Base-by-base conservation (phyloP, 805 yeast species). In the Metschnikowia noctiluminum region DNA sequence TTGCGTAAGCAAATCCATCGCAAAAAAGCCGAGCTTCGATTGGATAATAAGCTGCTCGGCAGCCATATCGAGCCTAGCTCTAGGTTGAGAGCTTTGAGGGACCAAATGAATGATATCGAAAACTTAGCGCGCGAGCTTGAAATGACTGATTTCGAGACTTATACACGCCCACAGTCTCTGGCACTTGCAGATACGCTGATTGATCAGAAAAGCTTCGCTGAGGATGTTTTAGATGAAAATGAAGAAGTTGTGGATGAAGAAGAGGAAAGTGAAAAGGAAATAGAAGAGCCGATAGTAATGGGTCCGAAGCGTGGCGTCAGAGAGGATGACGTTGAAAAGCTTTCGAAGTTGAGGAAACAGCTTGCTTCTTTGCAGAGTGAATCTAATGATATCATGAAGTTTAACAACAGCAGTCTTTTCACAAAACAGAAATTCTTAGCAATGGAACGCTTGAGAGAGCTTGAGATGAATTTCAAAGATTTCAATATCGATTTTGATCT, bases 41-140 rank as follows among this genome's bases (percentile, higher is more conserved):
- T 62, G 43, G 82, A 74, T 43, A 76, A 70, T 50, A 63, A 72
- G 39, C 66, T 68, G 55, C 77, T 70, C 68, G 81, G 81, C 42
- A 61, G 77, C 11, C 73, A 76, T 28, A 78, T 84, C 28, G 96
- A 88, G 62, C 96, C 96, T 3, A 85, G 86, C 58, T 78, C 86
- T 2, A 73, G 92, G 54, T 68, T 90, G 44, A 76, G 94, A 51
- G 84, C 81, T 39, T 73, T 91, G 57, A 75, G 96, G 47, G 88
- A 85, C 58, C 79, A 85, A 62, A 89, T 89, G 96, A 95, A 87
- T 50, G 84, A 81, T 53, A 75, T 91, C 45, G 96, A 88, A 62
- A 78, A 80, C 42, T 87, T 88, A 70, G 97, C 97, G 0, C 72
- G 95, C 51, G 87, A 86, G 59, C 74, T 92, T 50, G 97, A 92